Evolutionary conservation across 73 alveolate genomes (phyloP), one percentile per base, ranked within the genome.

Genomic region (Breviolum minutum): DNA sequence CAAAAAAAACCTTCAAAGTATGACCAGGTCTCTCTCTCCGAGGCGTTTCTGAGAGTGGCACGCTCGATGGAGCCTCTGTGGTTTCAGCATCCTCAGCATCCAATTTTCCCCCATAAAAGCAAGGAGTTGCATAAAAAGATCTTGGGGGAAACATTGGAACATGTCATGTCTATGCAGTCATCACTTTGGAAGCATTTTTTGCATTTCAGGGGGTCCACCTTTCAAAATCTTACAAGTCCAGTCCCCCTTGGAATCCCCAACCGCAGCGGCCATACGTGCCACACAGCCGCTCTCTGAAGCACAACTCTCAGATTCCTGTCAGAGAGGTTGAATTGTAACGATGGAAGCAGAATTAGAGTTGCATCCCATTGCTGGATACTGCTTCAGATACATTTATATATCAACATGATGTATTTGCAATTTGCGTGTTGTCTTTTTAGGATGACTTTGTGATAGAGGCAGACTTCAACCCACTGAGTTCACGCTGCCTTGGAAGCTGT

Each of bases 1-100:
- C n/a, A n/a, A 10, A 70, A 13, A 17, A 6, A 29, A 7, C 32
- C 30, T 80, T 70, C 5, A 32, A 8, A 8, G 30, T 68, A 9
- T 48, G 70, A 19, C 29, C 89, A 30, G 70, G 24, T 26, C 19
- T 30, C 7, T 63, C 61, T 61, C 62, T 83, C 92, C 62, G 76
- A 10, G 61, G 76, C 10, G 76, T 74, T 61, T 61, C 14, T 61
- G 9, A 24, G 62, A 76, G 62, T 12, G 76, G 92, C 26, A 83
- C 92, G 26, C 92, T 83, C 26, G 92, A 83, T 7, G 92, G 92
- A 61, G 92, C 92, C 92, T 83, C 92, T 12, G 92, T 83, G 26
- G 73, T 62, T 10, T 83, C 92, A 24, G 71, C 92, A 54, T 83
- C 88, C 88, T 80, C 26, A 19, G 63, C 26, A 71, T 13, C 22